phyloP scores from a whole-genome alignment of 148 eudicot species.

The Suaeda aralocaspica region DNA sequence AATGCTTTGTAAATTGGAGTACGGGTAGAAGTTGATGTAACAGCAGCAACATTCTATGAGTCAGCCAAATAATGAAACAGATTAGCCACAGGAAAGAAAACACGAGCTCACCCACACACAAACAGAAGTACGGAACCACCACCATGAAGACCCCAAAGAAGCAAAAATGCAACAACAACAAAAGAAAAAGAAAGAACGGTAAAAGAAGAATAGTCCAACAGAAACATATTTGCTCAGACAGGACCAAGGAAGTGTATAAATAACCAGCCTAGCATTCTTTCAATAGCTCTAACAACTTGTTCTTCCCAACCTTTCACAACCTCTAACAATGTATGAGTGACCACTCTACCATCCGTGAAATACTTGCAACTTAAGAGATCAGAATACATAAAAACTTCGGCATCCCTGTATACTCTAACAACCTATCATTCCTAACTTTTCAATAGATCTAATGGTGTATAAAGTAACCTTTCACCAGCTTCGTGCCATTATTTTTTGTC shows the following conservation, averaged over 20 bases:
- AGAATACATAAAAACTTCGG: background rate
- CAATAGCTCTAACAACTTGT: background rate
- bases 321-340: background rate
- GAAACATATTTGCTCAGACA: background rate
- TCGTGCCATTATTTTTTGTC: no score
- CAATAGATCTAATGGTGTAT: no score
- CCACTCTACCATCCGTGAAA: background rate
- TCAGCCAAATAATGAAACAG: slow-evolving; percentile 14
- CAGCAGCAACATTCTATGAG: slow-evolving; percentile 87
- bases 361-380: background rate
- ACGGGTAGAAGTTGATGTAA: slow-evolving; percentile 97
- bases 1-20: slow-evolving; percentile 97
- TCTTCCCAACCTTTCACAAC: background rate
- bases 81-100: slow-evolving; percentile 8
- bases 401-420: background rate
- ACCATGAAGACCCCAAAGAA: background rate
- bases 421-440: no score
- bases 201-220: background rate
- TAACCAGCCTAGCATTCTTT: no score
- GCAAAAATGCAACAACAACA: background rate
- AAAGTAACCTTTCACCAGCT: no score
- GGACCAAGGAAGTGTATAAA: slow-evolving; percentile 5
- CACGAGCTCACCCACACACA: background rate
- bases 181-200: background rate
- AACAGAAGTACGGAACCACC: background rate